Evolutionary conservation across 345 rosid genomes (phyloP).

Genomic region (Salix suchowensis): DNA sequence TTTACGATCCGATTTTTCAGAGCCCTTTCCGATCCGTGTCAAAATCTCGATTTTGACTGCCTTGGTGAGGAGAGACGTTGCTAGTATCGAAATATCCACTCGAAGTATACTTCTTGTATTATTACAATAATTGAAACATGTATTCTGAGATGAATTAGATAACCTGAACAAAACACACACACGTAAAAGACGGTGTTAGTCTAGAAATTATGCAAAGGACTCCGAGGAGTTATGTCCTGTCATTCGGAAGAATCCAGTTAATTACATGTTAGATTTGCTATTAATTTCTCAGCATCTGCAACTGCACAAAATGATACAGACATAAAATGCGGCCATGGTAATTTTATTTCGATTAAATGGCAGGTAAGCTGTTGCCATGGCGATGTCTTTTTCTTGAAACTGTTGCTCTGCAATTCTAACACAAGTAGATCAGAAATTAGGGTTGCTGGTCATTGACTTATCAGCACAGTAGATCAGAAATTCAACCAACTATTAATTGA

Average conservation of each 20-base stretch:
- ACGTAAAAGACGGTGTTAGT: no score
- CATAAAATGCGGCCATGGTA: background rate
- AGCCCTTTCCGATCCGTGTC: no score
- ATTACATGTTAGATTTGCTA: background rate
- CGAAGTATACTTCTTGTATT: background rate
- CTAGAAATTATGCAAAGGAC: no score
- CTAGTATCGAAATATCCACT: background rate
- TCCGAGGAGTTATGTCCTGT: background rate
- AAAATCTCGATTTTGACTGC: no score
- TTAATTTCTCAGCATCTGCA: background rate
- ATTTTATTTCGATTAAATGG: no score
- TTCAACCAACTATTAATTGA: background rate
- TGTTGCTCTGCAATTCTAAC: background rate
- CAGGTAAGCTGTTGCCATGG: no score
- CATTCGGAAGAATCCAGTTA: background rate
- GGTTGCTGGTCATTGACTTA: background rate
- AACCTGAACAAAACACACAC: no score
- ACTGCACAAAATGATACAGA: background rate
- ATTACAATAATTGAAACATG: background rate
- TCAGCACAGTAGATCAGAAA: background rate
- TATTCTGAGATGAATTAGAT: background rate
- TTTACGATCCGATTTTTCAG: no score
- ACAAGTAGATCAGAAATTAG: no score
- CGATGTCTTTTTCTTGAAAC: background rate
- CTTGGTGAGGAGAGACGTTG: background rate